Percentiles rank a stretch among this genome's conserved stretches.
Conservation (phyloP, 768 basidiomycete genomes). For the Kondoa subrosea region DNA sequence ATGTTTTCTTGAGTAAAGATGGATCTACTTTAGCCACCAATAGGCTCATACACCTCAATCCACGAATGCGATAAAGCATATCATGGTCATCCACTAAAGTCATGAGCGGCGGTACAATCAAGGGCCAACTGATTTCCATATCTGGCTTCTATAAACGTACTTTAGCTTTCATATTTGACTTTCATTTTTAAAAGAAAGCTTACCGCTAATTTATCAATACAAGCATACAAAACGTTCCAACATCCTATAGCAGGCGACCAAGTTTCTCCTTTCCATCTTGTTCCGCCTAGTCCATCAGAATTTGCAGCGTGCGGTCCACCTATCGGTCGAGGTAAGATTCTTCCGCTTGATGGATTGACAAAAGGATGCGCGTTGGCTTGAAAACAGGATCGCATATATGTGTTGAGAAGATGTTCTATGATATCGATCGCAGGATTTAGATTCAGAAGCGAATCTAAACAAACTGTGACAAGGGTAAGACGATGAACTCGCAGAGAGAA, state of each 20-base stretch:
- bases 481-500: not conserved
- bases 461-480: too few species aligned
- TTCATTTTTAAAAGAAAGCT: not conserved
- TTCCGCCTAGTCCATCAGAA: slow-evolving; percentile 5
- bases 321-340: slow-evolving; percentile 10
- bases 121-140: slow-evolving; percentile 12
- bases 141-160: not conserved
- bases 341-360: slow-evolving; percentile 12
- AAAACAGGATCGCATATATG: slow-evolving; percentile 4
- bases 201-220: not conserved
- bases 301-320: slow-evolving; percentile 1
- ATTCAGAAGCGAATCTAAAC: too few species aligned
- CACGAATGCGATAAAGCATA: slow-evolving; percentile 7
- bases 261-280: not conserved
- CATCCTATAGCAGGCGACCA: slow-evolving; percentile 7
- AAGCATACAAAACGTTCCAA: slow-evolving; percentile 6
- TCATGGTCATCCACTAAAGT: slow-evolving; percentile 19
- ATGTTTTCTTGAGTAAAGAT: slow-evolving; percentile 4
- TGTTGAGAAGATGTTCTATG: not conserved
- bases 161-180: not conserved
- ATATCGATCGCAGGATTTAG: slow-evolving; percentile 8
- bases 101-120: slow-evolving; percentile 16
- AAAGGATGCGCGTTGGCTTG: slow-evolving; percentile 7
- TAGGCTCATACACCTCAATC: not conserved
- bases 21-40: slow-evolving; percentile 2